Percentiles rank a stretch among this genome's conserved stretches.
Evolutionary conservation across 441 rosid genomes (phyloP).

Genomic region (Francoa sonchifolia): DNA sequence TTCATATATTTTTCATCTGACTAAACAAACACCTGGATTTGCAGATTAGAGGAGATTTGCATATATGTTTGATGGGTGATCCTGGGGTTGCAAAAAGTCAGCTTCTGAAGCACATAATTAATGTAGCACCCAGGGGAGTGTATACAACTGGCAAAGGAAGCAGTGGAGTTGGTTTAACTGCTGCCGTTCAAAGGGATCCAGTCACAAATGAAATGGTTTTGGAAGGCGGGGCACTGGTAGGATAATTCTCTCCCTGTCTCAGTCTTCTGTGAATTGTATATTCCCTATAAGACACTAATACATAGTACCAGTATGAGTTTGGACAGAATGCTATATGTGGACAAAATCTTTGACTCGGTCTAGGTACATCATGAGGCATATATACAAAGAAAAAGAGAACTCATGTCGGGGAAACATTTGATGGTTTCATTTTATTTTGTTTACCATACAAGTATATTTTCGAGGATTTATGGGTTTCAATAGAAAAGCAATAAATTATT

Average conservation of each 20-base stretch:
- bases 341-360: no score
- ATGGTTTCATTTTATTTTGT: neutral
- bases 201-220: conserved; percentile 97
- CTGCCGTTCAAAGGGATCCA: conserved; percentile 95
- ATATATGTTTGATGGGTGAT: conserved; percentile 98
- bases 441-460: neutral
- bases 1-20: no score
- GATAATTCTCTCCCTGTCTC: conserved; percentile 8
- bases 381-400: no score
- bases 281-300: neutral
- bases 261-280: neutral
- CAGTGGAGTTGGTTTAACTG: conserved; percentile 99
- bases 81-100: conserved; percentile 99
- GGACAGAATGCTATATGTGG: no score
- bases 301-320: neutral
- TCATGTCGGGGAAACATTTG: neutral
- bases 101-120: conserved; percentile 97
- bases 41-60: conserved; percentile 97
- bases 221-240: conserved; percentile 99
- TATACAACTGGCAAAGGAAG: conserved; percentile 98
- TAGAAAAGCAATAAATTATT: conserved; percentile 1
- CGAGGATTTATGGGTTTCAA: conserved; percentile 8
- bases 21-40: no score
- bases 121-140: conserved; percentile 94
- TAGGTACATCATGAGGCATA: no score